Base-by-base conservation (phyloP, 106 monocot genomes). In the Triglochin maritima region DNA sequence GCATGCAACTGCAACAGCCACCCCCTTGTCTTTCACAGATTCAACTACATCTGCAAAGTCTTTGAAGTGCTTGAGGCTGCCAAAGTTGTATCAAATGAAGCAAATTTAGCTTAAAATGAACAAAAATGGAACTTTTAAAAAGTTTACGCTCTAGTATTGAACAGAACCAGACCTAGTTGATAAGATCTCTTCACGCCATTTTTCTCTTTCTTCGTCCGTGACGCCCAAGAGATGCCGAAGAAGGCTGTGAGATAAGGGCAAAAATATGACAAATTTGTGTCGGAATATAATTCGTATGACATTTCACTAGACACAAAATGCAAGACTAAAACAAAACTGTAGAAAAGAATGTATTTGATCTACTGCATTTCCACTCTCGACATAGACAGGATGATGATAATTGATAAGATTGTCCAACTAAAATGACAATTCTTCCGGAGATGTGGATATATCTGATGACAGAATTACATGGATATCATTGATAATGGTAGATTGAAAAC, bases 31-130 rank as follows among this genome's bases (percentile, higher is more conserved):
- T 71, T 86, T 92, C 17, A 98, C 79, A 2, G 82, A 66, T 49
- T 98, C 88, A 56, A 98, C 56, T 62, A 73, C 88, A 79, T 98
- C 86, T 17, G 92, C 85, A 74, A 98, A 98, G 70, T 92, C 92
- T 75, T 81, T 91, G 78, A 98, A 92, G 72, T 98, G 86, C 74
- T 98, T 98, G 71, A 82, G 64, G 48, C 96, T 98, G 70, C 14
- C 47, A 42, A 59, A 7, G 42, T 29, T 29, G 29, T 29, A 29
- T 29, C 29, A 29, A 29, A 29, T 29, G 29, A 29, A 29, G 29
- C 29, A 29, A 29, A 29, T 29, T 29, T 29, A 29, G 29, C 29
- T 29, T 29, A 29, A 29, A 29, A 29, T 29, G 1, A 0, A 29
- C 29, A 29, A 29, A 29, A 29, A 29, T 29, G 29, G 29, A 29